Evolutionary conservation across 768 basidiomycete genomes (phyloP).

Genomic region (Gloeophyllum trabeum): DNA sequence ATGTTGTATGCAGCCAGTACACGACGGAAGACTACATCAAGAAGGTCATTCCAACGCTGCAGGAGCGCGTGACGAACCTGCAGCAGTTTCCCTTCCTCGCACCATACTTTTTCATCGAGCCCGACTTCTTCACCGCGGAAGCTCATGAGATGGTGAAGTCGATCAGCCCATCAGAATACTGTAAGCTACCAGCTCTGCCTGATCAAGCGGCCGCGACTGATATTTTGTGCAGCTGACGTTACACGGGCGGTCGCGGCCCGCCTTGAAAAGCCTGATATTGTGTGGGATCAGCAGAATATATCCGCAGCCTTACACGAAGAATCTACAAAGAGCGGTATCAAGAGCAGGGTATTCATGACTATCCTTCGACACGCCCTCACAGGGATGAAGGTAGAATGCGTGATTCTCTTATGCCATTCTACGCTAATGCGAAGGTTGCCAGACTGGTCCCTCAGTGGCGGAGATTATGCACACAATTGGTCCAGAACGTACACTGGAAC

Average conservation of each 20-base stretch:
- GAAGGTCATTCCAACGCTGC: conserved; percentile 47
- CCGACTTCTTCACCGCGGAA: conserved; percentile 42
- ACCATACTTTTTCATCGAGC: conserved; percentile 72
- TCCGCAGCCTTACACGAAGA: conserved; percentile 30
- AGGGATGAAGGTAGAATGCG: conserved; percentile 60
- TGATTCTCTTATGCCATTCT: background rate
- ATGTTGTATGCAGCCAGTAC: conserved; percentile 24
- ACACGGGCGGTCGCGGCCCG: background rate
- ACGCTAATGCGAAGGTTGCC: background rate
- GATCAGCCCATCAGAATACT: conserved; percentile 28
- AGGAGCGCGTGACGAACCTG: conserved; percentile 58
- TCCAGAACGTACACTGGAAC: conserved; percentile 13
- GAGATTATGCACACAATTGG: conserved; percentile 20
- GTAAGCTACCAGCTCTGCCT: conserved; percentile 21
- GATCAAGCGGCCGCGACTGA: conserved; percentile 4
- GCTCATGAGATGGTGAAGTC: conserved; percentile 40
- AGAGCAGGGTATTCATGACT: conserved; percentile 53
- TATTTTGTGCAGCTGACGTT: conserved; percentile 17
- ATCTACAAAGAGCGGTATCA: conserved; percentile 25
- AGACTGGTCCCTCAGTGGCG: conserved; percentile 21
- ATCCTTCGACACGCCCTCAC: conserved; percentile 70
- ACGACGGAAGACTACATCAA: conserved; percentile 49
- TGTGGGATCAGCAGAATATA: conserved; percentile 9
- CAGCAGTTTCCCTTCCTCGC: conserved; percentile 58
- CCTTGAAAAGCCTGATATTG: background rate